phyloP scores from a whole-genome alignment of 495 filamentous ascomycete genomes.

The Penicillium goetzii region DNA sequence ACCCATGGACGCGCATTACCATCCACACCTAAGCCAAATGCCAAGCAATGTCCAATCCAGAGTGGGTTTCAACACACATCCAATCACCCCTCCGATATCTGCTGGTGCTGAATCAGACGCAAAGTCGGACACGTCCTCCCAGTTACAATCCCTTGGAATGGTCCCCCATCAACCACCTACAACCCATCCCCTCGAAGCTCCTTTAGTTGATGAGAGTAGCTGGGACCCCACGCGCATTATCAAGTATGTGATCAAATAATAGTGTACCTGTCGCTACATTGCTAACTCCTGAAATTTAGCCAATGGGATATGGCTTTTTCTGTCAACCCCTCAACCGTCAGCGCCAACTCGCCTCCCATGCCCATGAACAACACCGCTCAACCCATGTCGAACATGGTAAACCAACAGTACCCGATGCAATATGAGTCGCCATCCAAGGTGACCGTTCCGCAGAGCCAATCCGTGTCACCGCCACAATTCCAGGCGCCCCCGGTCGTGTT shows the following conservation, averaged over 20 bases:
- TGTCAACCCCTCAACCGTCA: constrained; percentile 55
- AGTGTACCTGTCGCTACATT: background rate
- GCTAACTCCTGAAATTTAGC: constrained; percentile 51
- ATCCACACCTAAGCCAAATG: constrained; percentile 40
- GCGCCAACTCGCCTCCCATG: constrained; percentile 54
- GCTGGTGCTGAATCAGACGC: constrained; percentile 67
- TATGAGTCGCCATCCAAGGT: constrained; percentile 43
- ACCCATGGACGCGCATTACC: constrained; percentile 53
- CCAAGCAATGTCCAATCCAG: constrained; percentile 55
- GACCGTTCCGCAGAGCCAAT: constrained; percentile 45
- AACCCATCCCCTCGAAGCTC: constrained; percentile 52
- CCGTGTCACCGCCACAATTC: constrained; percentile 59
- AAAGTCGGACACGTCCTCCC: constrained; percentile 76
- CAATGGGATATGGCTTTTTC: constrained; percentile 94
- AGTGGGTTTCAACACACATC: constrained; percentile 75
- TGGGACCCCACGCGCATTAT: constrained; percentile 96
- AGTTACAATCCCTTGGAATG: constrained; percentile 76
- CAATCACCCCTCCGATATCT: constrained; percentile 83
- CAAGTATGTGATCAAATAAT: constrained; percentile 64
- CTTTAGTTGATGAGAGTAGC: constrained; percentile 67
- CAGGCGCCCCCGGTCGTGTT: constrained; percentile 68
- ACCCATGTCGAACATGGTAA: constrained; percentile 33
- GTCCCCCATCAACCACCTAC: constrained; percentile 58
- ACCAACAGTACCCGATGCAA: constrained; percentile 45
- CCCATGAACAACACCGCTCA: constrained; percentile 39